Conservation (phyloP, 2,329 filamentous ascomycete genomes). For the Alternaria brassicicola region DNA sequence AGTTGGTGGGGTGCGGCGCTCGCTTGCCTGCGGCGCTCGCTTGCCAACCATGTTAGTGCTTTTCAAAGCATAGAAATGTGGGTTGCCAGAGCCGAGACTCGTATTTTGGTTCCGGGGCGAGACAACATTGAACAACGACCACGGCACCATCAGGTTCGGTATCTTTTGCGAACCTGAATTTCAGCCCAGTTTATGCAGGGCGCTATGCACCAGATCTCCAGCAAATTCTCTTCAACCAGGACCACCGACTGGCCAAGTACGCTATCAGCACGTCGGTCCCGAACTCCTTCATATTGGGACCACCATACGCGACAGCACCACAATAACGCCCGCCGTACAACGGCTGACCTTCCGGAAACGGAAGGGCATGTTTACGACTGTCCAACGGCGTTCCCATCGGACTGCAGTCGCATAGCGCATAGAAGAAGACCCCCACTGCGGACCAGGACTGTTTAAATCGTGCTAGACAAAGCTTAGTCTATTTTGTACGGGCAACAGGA, state of each 20-base stretch:
- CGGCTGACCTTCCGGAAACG: not conserved
- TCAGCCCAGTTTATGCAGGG: not conserved
- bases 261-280: not conserved
- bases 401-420: slow-evolving; percentile 5
- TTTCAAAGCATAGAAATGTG: not conserved
- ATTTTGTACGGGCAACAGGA: slow-evolving; percentile 6
- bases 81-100: not conserved
- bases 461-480: slow-evolving; percentile 6
- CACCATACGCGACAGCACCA: not conserved
- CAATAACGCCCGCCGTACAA: not conserved
- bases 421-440: not conserved
- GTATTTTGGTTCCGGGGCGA: not conserved
- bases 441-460: not conserved
- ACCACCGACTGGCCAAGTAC: not conserved
- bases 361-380: not conserved
- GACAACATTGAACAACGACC: not conserved
- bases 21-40: too few relatives aligned
- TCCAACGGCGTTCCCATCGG: not conserved
- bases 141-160: not conserved
- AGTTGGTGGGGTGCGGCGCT: too few relatives aligned
- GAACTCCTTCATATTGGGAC: not conserved
- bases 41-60: too few relatives aligned
- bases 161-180: slow-evolving; percentile 10
- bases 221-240: not conserved
- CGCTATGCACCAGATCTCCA: not conserved